Conservation (phyloP, 306 rosid species). For the Dalbergia oliveri region DNA sequence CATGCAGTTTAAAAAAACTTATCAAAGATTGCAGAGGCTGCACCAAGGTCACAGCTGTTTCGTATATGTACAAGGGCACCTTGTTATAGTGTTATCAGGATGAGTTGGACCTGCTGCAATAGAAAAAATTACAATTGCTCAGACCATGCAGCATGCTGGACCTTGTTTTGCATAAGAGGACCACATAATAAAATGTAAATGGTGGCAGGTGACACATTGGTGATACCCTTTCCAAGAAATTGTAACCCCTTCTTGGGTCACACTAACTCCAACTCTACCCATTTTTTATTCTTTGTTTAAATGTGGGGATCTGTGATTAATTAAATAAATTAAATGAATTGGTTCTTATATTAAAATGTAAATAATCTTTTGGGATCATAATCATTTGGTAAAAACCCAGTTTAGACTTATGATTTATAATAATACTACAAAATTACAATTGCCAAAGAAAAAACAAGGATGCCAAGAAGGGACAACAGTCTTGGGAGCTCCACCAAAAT, state of each 20-base stretch:
- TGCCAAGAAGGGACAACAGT: background rate
- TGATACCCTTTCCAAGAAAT: constrained; percentile 1
- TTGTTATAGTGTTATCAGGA: background rate
- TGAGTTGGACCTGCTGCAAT: constrained; percentile 29
- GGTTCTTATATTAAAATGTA: background rate
- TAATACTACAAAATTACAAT: background rate
- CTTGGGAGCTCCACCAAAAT: constrained; percentile 24
- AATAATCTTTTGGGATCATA: constrained; percentile 19
- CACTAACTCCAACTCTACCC: constrained; percentile 9
- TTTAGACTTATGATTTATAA: background rate
- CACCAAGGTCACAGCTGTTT: background rate
- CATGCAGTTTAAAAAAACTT: background rate
- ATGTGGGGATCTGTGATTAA: constrained; percentile 17
- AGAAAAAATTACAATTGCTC: background rate
- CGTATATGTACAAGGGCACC: background rate
- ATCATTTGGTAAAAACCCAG: background rate
- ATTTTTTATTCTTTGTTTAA: background rate
- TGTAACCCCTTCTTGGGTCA: constrained; percentile 39
- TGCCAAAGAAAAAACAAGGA: background rate
- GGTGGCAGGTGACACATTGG: constrained; percentile 47
- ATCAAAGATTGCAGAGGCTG: constrained; percentile 3
- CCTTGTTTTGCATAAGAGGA: constrained; percentile 26
- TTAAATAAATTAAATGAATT: constrained; percentile 5
- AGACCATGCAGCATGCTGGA: background rate
- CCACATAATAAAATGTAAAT: background rate